phyloP scores from a whole-genome alignment of 495 filamentous ascomycete genomes.

The Oidiodendron maius region DNA sequence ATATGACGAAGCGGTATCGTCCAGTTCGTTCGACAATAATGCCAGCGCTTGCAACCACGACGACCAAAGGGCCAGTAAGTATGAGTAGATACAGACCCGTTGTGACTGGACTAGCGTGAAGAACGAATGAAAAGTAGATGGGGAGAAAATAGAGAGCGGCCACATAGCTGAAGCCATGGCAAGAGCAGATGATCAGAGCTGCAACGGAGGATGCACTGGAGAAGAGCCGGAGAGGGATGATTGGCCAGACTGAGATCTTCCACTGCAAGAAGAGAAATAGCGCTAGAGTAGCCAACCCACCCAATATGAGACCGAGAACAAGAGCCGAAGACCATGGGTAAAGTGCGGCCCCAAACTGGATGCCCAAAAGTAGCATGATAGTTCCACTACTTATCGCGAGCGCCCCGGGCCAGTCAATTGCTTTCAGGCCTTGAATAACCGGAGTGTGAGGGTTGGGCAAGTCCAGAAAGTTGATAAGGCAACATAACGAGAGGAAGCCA shows the following conservation, averaged over 20 bases:
- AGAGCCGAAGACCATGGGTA: neutral
- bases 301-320: neutral
- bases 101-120: constrained; percentile 62
- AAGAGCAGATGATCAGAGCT: constrained; percentile 41
- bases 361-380: neutral
- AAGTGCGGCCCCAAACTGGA: neutral
- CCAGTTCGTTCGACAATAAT: constrained; percentile 67
- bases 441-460: constrained; percentile 22
- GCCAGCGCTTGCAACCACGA: constrained; percentile 55
- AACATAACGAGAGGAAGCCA: constrained; percentile 72
- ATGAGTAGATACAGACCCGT: constrained; percentile 73
- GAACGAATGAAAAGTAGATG: constrained; percentile 71
- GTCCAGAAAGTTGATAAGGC: constrained; percentile 60
- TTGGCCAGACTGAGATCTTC: neutral
- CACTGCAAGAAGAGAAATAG: neutral
- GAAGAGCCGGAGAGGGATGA: neutral
- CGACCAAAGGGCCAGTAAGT: constrained; percentile 59
- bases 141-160: constrained; percentile 66
- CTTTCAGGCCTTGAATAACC: neutral
- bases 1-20: constrained; percentile 43
- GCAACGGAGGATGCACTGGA: neutral
- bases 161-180: constrained; percentile 68
- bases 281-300: neutral
- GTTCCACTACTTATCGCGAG: neutral
- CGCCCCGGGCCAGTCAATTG: neutral